Evolutionary conservation across 768 basidiomycete genomes (phyloP), one percentile per base, ranked within the genome.

Genomic region (Macrolepiota dolichaula): DNA sequence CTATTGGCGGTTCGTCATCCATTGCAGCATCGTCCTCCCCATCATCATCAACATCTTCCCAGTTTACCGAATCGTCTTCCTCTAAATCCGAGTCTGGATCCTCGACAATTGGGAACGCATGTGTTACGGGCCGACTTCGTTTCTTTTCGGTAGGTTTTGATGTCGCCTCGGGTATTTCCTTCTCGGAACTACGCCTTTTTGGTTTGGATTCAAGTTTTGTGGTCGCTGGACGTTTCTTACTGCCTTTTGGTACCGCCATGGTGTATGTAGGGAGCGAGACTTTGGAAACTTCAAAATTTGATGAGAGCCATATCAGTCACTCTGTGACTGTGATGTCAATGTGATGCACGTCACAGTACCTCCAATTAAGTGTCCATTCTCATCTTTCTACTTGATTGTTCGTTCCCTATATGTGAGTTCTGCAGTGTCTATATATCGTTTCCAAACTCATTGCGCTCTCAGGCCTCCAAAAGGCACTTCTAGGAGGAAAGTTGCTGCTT

Each of bases 91-190:
- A 72, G 19, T 74, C 76, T 25, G 72, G 75, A 9, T 75, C 78
- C 36, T 72, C 67, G 24, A 67, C 64, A 27, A 61, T 66, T 13
- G 66, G 62, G 29, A 63, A 67, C 62, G 71, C 67, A 36, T 67
- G 72, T 40, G 87, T 88, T 2, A 90, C 80, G 13, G 87, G 87
- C 42, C 74, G 76, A 66, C 82, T 84, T n/a, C 89, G 81, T 71
- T 83, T 85, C 71, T 81, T 82, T 61, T 76, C 73, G 55, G 72
- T 67, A 65, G 79, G n/a, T 32, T 58, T 51, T 32, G 55, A 25
- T 27, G 24, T 5, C 19, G 22, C 76, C 54, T 53, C 62, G 37
- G 71, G 61, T 49, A 44, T 3, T 22, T 60, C 59, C 25, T 76
- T 75, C 40, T 80, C 81, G 4, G 79, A 62, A 63, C 81, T 82